Evolutionary conservation across 805 yeast genomes (phyloP).

Genomic region (Metschnikowia aberdeeniae): DNA sequence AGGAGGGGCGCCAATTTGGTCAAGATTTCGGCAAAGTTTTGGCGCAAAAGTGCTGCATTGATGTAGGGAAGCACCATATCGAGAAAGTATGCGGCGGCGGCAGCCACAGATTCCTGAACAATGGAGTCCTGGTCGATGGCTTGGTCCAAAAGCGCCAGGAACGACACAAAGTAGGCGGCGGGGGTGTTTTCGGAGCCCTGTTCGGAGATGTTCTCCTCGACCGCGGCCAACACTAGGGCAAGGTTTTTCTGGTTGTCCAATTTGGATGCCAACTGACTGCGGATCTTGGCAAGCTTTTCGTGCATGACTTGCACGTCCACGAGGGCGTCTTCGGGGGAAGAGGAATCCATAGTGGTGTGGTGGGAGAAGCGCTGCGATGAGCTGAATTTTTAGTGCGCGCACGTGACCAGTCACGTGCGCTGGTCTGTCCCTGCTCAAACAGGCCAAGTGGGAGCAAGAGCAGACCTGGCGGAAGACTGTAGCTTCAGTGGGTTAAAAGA

Average conservation of each 20-base stretch:
- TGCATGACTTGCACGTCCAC: slow-evolving; percentile 49
- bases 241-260: slow-evolving; percentile 81
- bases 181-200: slow-evolving; percentile 60
- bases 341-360: slow-evolving; percentile 25
- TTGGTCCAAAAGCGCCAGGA: slow-evolving; percentile 77
- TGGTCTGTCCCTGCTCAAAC: too few relatives aligned
- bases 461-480: too few relatives aligned
- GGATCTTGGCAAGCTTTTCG: slow-evolving; percentile 59
- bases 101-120: slow-evolving; percentile 61
- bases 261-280: slow-evolving; percentile 72
- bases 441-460: too few relatives aligned
- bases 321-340: slow-evolving; percentile 38
- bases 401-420: slow-evolving; percentile 1
- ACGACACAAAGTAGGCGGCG: slow-evolving; percentile 81
- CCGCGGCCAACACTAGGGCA: slow-evolving; percentile 79
- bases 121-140: slow-evolving; percentile 48
- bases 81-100: slow-evolving; percentile 73
- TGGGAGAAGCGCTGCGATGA: slow-evolving; percentile 5
- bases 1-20: slow-evolving; percentile 78
- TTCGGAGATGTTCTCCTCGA: slow-evolving; percentile 80
- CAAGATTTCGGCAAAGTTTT: slow-evolving; percentile 74
- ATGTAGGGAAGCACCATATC: slow-evolving; percentile 75
- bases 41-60: slow-evolving; percentile 62
- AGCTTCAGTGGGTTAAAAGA: too few relatives aligned
- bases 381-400: slow-evolving; percentile 1